Percentiles rank a stretch among this genome's conserved stretches.
Evolutionary conservation across 768 basidiomycete species (phyloP).

Genomic region (Chlorophyllum brunneum): DNA sequence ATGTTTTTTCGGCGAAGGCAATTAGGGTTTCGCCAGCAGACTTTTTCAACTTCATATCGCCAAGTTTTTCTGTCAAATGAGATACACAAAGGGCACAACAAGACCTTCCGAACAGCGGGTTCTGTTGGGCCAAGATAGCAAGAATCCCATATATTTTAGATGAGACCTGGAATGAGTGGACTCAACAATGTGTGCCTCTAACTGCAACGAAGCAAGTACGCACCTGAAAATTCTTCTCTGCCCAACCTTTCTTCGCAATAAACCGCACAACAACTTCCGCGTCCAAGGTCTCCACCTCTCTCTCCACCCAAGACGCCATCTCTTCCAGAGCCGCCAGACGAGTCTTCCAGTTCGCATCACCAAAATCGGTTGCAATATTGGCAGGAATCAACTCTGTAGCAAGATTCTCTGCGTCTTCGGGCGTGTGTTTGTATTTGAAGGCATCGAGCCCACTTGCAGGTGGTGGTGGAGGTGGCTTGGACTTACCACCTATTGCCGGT

Average conservation of each 20-base stretch:
- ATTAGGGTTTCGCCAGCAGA: conserved; percentile 87
- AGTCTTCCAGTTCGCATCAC: conserved; percentile 92
- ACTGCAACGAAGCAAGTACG: conserved; percentile 9
- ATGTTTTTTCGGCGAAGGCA: conserved; percentile 86
- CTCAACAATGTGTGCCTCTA: neutral
- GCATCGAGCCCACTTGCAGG: conserved; percentile 63
- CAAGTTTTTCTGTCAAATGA: conserved; percentile 90
- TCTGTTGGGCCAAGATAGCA: conserved; percentile 65
- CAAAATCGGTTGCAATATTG: conserved; percentile 65
- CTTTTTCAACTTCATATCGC: conserved; percentile 95
- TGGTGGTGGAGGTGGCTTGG: conserved; percentile 45
- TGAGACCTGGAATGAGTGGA: conserved; percentile 60
- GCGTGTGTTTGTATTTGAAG: conserved; percentile 87
- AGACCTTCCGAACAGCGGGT: conserved; percentile 80
- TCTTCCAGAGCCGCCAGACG: conserved; percentile 85
- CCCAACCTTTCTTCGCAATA: conserved; percentile 91
- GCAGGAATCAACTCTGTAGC: conserved; percentile 71
- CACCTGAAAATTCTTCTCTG: conserved; percentile 99
- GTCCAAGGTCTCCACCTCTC: conserved; percentile 61
- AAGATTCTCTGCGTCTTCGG: conserved; percentile 87
- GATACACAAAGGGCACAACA: conserved; percentile 78
- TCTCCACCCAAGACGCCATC: conserved; percentile 79
- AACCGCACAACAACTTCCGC: conserved; percentile 86
- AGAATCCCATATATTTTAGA: conserved; percentile 84
- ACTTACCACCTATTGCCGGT: conserved; percentile 39